Conservation (phyloP, 768 basidiomycete genomes). For the Leccinum pellstonianum region DNA sequence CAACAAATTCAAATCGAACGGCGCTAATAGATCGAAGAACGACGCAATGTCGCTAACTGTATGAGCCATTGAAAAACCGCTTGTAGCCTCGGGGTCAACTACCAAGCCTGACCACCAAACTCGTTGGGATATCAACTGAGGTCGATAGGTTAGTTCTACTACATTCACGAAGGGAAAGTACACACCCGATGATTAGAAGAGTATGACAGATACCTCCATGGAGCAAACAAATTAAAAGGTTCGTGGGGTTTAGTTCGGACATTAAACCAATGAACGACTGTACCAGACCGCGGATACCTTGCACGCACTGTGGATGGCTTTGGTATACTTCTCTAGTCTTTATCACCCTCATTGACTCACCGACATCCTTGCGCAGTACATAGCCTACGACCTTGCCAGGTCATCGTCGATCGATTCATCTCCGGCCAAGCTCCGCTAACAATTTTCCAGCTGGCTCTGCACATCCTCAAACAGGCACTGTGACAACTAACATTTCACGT, state of each 20-base stretch:
- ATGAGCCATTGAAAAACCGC: not conserved
- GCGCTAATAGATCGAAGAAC: not conserved
- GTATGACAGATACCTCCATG: not conserved
- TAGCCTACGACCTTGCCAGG: not conserved
- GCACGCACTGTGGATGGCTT: not conserved
- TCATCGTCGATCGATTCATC: not conserved
- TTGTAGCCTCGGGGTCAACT: not conserved
- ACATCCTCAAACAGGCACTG: not conserved
- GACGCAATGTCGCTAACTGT: constrained; percentile 24
- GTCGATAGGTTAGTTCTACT: not conserved
- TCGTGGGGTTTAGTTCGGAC: not conserved
- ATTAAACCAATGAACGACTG: not conserved
- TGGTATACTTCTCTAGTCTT: not conserved
- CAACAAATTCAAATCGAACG: not conserved
- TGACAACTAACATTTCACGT: not conserved
- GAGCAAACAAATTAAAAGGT: not conserved
- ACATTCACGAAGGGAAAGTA: not conserved
- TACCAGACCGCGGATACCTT: not conserved
- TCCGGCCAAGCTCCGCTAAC: not conserved
- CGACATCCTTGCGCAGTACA: not conserved
- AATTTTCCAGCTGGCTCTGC: not conserved
- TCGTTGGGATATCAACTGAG: not conserved
- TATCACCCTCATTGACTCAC: not conserved
- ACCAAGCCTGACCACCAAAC: not conserved
- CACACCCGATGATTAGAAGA: not conserved